Evolutionary conservation across 148 eudicot species (phyloP), one percentile per base, ranked within the genome.

Genomic region (Suaeda aralocaspica): DNA sequence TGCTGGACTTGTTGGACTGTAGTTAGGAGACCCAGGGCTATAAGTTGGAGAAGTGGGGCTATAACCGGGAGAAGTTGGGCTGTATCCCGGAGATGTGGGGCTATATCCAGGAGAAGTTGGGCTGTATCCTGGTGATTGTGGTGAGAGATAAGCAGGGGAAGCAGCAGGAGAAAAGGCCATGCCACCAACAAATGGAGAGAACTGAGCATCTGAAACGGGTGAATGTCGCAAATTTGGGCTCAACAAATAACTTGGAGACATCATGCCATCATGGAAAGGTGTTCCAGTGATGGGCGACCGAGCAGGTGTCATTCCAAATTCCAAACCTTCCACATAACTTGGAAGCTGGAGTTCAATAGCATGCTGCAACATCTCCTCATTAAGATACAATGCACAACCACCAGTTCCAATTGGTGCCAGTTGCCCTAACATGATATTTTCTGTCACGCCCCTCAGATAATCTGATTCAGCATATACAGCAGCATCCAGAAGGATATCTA

Each of bases 331-430:
- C 84, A 84, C 82, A 74, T 94, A 94, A 74, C 97, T 94, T 9
- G 99, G 99, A 21, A 94, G 87, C 56, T 87, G 88, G 68, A 94
- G 82, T 74, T 94, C 99, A 59, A 94, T 94, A 51, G 99, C 99
- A 76, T 94, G 91, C 63, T 84, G 88, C 73, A 94, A 68, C 99
- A 94, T 94, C 74, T 87, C 82, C 74, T 95, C 99, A 28, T 95
- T 95, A 28, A 95, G 83, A 59, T 79, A 87, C 56, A 95, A 79
- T 30, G 83, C 74, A 77, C 99, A 95, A 39, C 87, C 97, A 53
- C 99, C 99, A 5, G 99, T 95, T 64, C 99, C 99, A 72, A 95
- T 88, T 0, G 97, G 99, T 51, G 99, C 99, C 59, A 95, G 90
- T 77, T 95, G 99, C 24, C 99, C 99, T 69, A 95, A 74, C 93